phyloP scores from a whole-genome alignment of 2,329 filamentous ascomycete species.

The Neurospora sp. region DNA sequence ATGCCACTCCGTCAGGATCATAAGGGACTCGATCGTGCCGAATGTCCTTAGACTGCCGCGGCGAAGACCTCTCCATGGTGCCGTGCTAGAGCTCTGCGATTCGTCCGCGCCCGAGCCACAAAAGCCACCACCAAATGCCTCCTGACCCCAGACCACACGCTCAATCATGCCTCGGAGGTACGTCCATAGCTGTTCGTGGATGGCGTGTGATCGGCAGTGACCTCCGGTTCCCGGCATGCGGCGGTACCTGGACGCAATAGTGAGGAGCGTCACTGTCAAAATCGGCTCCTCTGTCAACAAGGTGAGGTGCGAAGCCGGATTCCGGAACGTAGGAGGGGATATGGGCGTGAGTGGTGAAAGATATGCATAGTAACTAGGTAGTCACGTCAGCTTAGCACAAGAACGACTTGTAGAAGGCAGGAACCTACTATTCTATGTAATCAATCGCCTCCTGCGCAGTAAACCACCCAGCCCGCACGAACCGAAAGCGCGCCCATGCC shows the following conservation, averaged over 20 bases:
- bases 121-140: conserved; percentile 86
- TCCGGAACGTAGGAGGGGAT: conserved; percentile 80
- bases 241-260: conserved; percentile 82
- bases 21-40: conserved; percentile 86
- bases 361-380: conserved; percentile 71
- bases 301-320: conserved; percentile 68
- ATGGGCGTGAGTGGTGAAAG: conserved; percentile 89
- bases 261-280: conserved; percentile 80
- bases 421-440: conserved; percentile 78
- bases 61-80: conserved; percentile 58
- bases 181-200: conserved; percentile 92
- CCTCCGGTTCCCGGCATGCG: conserved; percentile 71
- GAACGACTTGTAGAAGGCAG: background rate
- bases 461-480: conserved; percentile 96
- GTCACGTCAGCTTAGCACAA: background rate
- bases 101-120: conserved; percentile 61
- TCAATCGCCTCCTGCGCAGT: conserved; percentile 86
- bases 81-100: conserved; percentile 55
- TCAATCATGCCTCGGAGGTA: conserved; percentile 94
- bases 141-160: conserved; percentile 88
- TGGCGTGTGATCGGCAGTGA: conserved; percentile 74
- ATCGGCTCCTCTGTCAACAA: conserved; percentile 88
- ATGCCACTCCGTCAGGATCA: conserved; percentile 96
- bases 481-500: conserved; percentile 87
- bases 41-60: conserved; percentile 79